Conservation (phyloP, 495 filamentous ascomycete species). For the Hypoxylon fuscum region DNA sequence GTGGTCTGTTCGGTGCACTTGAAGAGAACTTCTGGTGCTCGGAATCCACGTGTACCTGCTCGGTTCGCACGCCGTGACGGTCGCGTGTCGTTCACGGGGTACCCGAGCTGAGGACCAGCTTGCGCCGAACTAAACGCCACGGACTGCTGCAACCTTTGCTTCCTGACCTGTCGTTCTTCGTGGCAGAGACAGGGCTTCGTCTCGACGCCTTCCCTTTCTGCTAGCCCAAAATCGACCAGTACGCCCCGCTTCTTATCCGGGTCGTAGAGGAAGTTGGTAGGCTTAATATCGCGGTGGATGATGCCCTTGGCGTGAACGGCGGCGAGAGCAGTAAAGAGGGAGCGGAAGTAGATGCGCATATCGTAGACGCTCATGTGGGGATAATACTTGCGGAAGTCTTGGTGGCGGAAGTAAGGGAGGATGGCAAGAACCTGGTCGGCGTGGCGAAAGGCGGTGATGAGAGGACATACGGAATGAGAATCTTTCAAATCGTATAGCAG, state of each 20-base stretch:
- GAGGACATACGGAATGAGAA: slow-evolving; percentile 84
- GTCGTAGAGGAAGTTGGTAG: slow-evolving; percentile 99
- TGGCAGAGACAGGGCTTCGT: slow-evolving; percentile 76
- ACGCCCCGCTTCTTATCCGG: slow-evolving; percentile 82
- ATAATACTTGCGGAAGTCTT: slow-evolving; percentile 96
- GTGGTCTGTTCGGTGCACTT: slow-evolving; percentile 98
- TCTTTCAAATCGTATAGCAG: slow-evolving; percentile 89
- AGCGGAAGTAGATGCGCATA: slow-evolving; percentile 87
- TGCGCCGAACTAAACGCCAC: slow-evolving; percentile 52
- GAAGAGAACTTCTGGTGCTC: slow-evolving; percentile 94
- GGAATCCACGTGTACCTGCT: slow-evolving; percentile 95
- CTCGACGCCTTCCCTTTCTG: slow-evolving; percentile 83
- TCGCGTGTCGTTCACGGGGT: slow-evolving; percentile 87
- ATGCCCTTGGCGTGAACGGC: slow-evolving; percentile 85
- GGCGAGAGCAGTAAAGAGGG: slow-evolving; percentile 83
- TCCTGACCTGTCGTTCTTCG: slow-evolving; percentile 54
- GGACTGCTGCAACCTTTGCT: slow-evolving; percentile 50
- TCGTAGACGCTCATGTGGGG: slow-evolving; percentile 83
- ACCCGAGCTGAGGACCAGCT: slow-evolving; percentile 67
- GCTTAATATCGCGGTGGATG: slow-evolving; percentile 97
- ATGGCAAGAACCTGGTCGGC: slow-evolving; percentile 96
- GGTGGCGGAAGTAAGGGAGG: slow-evolving; percentile 93
- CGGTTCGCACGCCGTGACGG: slow-evolving; percentile 89
- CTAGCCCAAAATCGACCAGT: slow-evolving; percentile 94
- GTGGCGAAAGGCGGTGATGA: slow-evolving; percentile 94